Evolutionary conservation across 225 moss, liverwort and hornwort genomes (phyloP), one percentile per base, ranked within the genome.

Genomic region (Ulota crispa): DNA sequence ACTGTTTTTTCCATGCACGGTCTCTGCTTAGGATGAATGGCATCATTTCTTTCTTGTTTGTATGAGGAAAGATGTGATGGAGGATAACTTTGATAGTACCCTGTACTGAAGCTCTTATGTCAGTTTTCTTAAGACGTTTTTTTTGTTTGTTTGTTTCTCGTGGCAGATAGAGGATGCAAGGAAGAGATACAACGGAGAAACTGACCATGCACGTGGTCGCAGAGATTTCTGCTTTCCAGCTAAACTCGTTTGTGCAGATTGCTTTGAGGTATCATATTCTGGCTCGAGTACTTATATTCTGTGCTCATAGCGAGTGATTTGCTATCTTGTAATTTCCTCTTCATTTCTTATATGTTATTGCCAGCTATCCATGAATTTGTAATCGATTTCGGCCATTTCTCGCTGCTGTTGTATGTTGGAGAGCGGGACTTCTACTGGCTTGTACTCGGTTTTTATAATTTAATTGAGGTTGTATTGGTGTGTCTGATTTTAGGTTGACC

Each of bases 101-200:
- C 39, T 16, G 5, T 19, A 13, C 4, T 12, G 53, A 45, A 63
- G 45, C 68, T 62, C 37, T 30, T 47, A 26, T 23, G 24, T 79
- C 32, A 68, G 19, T 79, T 72, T 32, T 52, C 69, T 81, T 28
- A 81, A 81, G 70, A 64, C 59, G 41, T 23, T 19, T 15, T 73
- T 59, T 74, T 78, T 80, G 65, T 74, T 78, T 80, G 53, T 32
- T 75, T 82, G 39, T 78, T 83, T 77, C 59, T 47, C 36, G 75
- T 82, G 76, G 75, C 86, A 92, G 92, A 94, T 99, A 73, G 94
- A 95, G 85, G 97, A 98, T 86, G 97, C 97, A 60, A 84, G 92
- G 28, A 95, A 95, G 79, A 91, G 97, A 70, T 98, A 98, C 86
- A 95, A 98, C 84, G 95, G 95, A 27, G 92, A 95, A 56, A 99